Evolutionary conservation across 2,329 filamentous ascomycete species (phyloP), one percentile per base, ranked within the genome.

Genomic region (Aspergillus neoniger): DNA sequence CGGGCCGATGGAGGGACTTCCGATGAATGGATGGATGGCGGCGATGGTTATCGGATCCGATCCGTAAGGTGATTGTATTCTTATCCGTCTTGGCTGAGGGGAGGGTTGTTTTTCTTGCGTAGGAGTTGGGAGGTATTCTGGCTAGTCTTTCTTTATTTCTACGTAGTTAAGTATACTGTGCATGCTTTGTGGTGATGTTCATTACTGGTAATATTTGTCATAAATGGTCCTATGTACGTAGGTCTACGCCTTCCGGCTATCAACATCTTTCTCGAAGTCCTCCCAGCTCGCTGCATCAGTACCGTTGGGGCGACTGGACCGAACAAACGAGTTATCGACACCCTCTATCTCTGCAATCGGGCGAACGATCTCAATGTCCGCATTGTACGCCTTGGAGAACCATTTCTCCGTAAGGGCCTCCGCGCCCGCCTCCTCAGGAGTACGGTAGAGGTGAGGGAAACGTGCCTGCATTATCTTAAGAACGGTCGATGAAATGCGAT

Each of bases 401-500:
- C 62, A 64, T 30, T 55, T 59, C 68, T 84, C 81, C 1, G 72
- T 75, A 59, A 83, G 74, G 64, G 83, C 78, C 50, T 80, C 73
- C 6, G 70, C 71, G 25, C 80, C 72, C 41, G 60, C 60, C 23
- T 62, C 44, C 2, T 64, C 65, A 10, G 65, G 59, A 3, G 62
- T 23, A 28, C 77, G 75, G 61, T 87, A 86, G n/a, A 88, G 72
- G 25, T 84, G 80, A 0, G 85, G 84, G 67, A 82, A 83, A 7
- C 78, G 77, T 41, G 74, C 70, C 57, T 81, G 78, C 83, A 88
- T 82, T 28, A 80, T 80, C 59, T 79, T 80, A 64, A 89, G 71
- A 7, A 85, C 86, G 1, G 83, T 81, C 49, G 83, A 84, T 0
- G 86, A 86, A 39, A 89, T 86, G 49, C 87, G 85, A 59, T 89